These are phyloP conservation scores for Stevia rebaudiana DNA, from an alignment of 140 eudicot genomes.

Conservation along the genomic window DNA sequence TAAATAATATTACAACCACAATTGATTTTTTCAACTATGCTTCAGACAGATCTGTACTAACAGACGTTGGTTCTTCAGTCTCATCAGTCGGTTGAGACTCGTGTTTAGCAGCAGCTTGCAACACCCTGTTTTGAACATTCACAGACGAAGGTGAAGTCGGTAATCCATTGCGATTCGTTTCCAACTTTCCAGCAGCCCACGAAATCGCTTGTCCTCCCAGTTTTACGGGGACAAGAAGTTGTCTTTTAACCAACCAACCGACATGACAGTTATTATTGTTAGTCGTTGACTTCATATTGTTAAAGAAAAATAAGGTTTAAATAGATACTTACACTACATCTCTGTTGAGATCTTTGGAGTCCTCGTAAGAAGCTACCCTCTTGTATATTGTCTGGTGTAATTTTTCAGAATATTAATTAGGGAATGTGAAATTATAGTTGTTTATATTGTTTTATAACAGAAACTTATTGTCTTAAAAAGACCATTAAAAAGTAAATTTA, in stretches of 20 bases:
- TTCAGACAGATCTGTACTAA: slow-evolving; percentile 51
- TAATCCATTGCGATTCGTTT: slow-evolving; percentile 57
- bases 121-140: slow-evolving; percentile 80
- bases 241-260: slow-evolving; percentile 29
- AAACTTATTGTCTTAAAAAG: neutral
- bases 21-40: slow-evolving; percentile 16
- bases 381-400: slow-evolving; percentile 64
- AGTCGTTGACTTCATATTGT: neutral
- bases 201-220: slow-evolving; percentile 79
- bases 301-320: no score
- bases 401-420: slow-evolving; percentile 13
- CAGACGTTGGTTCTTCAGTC: slow-evolving; percentile 28
- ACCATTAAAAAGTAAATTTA: neutral
- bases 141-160: slow-evolving; percentile 91
- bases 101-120: slow-evolving; percentile 98
- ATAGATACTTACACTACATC: slow-evolving; percentile 54
- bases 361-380: slow-evolving; percentile 69
- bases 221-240: slow-evolving; percentile 69
- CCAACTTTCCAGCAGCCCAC: slow-evolving; percentile 83
- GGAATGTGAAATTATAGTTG: neutral
- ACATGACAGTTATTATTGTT: neutral
- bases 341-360: slow-evolving; percentile 56
- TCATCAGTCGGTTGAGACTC: slow-evolving; percentile 78
- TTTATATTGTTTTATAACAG: no score
- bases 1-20: neutral